Base-by-base conservation (phyloP, 495 filamentous ascomycete species). In the Pyronema omphalodes region DNA sequence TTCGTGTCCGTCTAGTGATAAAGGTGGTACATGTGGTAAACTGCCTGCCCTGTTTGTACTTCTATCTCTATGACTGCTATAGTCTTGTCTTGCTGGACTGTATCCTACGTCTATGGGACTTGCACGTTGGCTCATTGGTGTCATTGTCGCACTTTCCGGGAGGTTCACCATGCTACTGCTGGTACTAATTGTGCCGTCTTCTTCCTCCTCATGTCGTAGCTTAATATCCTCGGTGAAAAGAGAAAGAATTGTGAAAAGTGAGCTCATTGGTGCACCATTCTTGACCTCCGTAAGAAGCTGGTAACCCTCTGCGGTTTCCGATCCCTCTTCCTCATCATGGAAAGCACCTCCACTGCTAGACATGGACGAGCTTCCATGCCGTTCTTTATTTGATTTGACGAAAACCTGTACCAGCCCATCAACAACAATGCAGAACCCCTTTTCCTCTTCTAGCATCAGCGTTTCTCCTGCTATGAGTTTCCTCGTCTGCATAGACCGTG, bases 261-360 rank as follows among this genome's bases (percentile, higher is more conserved):
- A 96, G 29, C 91, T 96, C 89, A 98, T 95, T 3, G 91, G 89
- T 8, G 91, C 89, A 15, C 91, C 91, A 63, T 96, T 98, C 67
- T 94, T 93, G 40, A 98, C 91, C 65, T 98, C 91, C 3, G 91
- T 98, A 40, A 98, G 73, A 15, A 96, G 72, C 67, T 96, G 89
- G 66, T 94, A 96, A 64, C 73, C 85, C 70, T 81, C 65, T 69
- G 80, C 67, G 37, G 76, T 78, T 36, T 79, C 73, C 7, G 71
- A 56, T 17, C 67, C 69, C 56, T 73, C 68, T 41, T 78, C 78
- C 18, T 80, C 74, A 17, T 85, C 84, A 15, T 81, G 78, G n/a
- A 82, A 80, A 2, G 72, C 63, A 14, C 60, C 61, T 23, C 61
- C 61, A 71, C 1, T 67, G 67, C 51, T 69, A 41, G 52, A 61